Percentiles rank a stretch among this genome's conserved stretches.
These are phyloP conservation scores for Lumnitzera littorea DNA, from an alignment of 345 rosid species.

Conservation along the genomic window DNA sequence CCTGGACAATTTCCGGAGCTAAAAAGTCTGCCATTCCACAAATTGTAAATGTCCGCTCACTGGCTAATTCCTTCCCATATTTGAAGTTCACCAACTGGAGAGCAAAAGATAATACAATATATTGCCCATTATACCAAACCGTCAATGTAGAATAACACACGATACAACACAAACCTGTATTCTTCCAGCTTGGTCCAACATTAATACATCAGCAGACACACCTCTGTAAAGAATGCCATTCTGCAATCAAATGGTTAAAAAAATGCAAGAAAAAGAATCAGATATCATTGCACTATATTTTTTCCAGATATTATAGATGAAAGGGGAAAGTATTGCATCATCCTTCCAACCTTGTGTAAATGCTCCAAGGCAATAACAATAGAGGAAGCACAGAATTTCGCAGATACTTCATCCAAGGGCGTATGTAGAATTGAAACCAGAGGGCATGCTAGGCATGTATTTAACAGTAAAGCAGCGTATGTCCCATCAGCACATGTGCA, in stretches of 20 bases:
- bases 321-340: no score
- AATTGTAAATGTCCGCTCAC: constrained; percentile 72
- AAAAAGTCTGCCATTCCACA: constrained; percentile 80
- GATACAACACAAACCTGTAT: constrained; percentile 49
- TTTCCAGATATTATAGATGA: no score
- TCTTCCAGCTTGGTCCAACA: constrained; percentile 80
- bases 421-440: constrained; percentile 68
- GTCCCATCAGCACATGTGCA: constrained; percentile 60
- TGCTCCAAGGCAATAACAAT: constrained; percentile 66
- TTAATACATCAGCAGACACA: constrained; percentile 67
- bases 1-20: constrained; percentile 90
- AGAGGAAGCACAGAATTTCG: constrained; percentile 70
- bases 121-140: no score
- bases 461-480: constrained; percentile 64
- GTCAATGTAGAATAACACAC: not conserved
- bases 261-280: constrained; percentile 5
- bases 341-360: constrained; percentile 52
- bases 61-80: constrained; percentile 63
- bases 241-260: constrained; percentile 36
- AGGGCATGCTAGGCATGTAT: constrained; percentile 70
- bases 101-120: not conserved
- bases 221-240: constrained; percentile 78
- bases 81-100: constrained; percentile 78
- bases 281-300: not conserved
- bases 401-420: constrained; percentile 67